Evolutionary conservation across 2,329 filamentous ascomycete species (phyloP).

Genomic region (Cladosporium phlei): DNA sequence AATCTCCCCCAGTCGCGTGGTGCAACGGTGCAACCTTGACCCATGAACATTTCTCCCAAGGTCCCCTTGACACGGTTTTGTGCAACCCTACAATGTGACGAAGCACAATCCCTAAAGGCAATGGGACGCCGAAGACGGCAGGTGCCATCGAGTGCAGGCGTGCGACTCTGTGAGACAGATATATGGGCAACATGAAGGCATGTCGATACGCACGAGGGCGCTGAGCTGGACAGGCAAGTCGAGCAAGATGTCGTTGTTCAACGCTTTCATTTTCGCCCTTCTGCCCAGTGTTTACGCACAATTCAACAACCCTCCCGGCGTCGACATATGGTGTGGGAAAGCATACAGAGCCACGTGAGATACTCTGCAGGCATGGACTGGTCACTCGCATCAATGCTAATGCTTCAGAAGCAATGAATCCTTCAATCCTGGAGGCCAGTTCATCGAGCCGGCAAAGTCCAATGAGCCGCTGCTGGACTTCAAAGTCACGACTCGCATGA

Average conservation of each 20-base stretch:
- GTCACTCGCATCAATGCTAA: not conserved
- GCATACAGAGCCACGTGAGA: conserved; percentile 33
- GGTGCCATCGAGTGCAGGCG: not conserved
- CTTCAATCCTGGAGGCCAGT: conserved; percentile 45
- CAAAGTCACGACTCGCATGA: conserved; percentile 42
- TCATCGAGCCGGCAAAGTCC: conserved; percentile 36
- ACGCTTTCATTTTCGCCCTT: not conserved
- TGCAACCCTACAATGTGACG: not conserved
- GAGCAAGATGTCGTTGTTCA: not conserved
- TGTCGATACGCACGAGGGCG: not conserved
- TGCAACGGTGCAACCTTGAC: not conserved
- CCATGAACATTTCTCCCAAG: not conserved
- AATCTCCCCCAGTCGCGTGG: not conserved
- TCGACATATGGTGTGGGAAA: conserved; percentile 49
- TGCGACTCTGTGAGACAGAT: not conserved
- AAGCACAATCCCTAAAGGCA: too few relatives aligned
- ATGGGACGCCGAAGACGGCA: not conserved
- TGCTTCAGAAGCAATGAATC: conserved; percentile 38
- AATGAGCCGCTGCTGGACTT: conserved; percentile 39
- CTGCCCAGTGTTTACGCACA: conserved; percentile 7
- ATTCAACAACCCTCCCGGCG: conserved; percentile 30
- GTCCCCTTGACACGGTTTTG: not conserved
- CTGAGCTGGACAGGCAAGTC: not conserved
- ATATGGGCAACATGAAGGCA: not conserved
- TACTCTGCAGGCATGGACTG: not conserved